These are phyloP conservation scores for Mortierella antarctica DNA, from an alignment of 192 early-diverging fungal genomes.

Conservation along the genomic window DNA sequence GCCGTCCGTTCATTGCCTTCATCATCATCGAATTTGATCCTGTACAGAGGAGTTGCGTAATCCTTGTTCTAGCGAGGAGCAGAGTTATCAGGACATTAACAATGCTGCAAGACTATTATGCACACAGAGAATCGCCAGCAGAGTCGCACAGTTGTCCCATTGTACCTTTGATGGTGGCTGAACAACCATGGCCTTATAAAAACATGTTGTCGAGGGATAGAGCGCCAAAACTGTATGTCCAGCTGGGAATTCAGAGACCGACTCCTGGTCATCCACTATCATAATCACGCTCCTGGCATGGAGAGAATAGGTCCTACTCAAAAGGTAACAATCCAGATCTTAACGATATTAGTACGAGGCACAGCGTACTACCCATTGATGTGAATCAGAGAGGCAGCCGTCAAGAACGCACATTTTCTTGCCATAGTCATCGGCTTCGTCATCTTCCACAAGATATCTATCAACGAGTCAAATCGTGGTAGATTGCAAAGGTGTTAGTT, in stretches of 20 bases:
- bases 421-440: conserved; percentile 62
- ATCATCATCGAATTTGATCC: conserved; percentile 53
- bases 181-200: conserved; percentile 64
- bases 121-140: not conserved
- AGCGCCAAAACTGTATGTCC: conserved; percentile 61
- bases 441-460: conserved; percentile 69
- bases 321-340: not conserved
- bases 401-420: conserved; percentile 54
- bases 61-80: conserved; percentile 26
- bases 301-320: conserved; percentile 58
- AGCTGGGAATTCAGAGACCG: conserved; percentile 51
- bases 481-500: not conserved
- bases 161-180: conserved; percentile 60
- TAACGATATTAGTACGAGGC: not conserved
- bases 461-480: too few species aligned
- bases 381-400: too few species aligned
- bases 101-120: not conserved
- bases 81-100: not conserved
- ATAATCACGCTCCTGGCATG: conserved; percentile 56
- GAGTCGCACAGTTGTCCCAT: not conserved
- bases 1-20: conserved; percentile 49
- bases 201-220: conserved; percentile 68
- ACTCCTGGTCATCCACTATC: conserved; percentile 58
- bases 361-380: too few species aligned
- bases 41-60: conserved; percentile 21